Evolutionary conservation across 805 yeast species (phyloP), one percentile per base, ranked within the genome.

Genomic region (Peterozyma toletana): DNA sequence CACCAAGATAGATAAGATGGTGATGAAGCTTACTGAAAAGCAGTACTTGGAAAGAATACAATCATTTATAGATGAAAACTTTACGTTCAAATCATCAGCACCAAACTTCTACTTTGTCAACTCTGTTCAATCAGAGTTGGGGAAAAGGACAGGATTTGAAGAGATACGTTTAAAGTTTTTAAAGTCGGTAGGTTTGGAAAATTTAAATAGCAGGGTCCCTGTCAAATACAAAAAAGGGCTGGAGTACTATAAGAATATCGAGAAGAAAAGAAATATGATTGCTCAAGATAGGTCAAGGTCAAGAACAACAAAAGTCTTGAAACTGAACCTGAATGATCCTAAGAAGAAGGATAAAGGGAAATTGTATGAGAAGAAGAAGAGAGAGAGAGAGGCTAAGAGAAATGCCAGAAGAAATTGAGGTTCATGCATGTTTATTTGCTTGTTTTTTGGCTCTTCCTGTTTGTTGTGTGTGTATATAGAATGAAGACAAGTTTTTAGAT

Each of bases 1-100:
- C 58, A 88, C 95, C 21, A 88, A 88, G 53, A 74, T 82, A 39
- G 96, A 89, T 57, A 70, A 70, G 48, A 54, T 83, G 5, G 55
- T 59, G 13, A 42, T 53, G 10, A 60, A 57, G 31, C 39, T 48
- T 30, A 55, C 59, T 43, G 60, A 62, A 27, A 50, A 53, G 2
- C 35, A 42, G 3, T 45, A 64, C 41, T 55, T 64, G 27, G 54
- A 56, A n/a, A 57, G 60, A 4, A 57, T 81, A 2, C 62, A 70
- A n/a, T 55, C 59, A 2, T 54, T 63, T 11, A 53, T 78, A 17
- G 53, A 57, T 2, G 62, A 64, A 2, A 61, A 71, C 10, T 64
- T 62, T 1, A 57, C 73, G 7, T 47, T 57, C n/a, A 69, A 75
- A 21, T 16, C 39, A 1, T 54, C 71, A 14, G 62, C 76, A 1